phyloP scores from a whole-genome alignment of 352 stramenopile genomes.

The Peronospora destructor region DNA sequence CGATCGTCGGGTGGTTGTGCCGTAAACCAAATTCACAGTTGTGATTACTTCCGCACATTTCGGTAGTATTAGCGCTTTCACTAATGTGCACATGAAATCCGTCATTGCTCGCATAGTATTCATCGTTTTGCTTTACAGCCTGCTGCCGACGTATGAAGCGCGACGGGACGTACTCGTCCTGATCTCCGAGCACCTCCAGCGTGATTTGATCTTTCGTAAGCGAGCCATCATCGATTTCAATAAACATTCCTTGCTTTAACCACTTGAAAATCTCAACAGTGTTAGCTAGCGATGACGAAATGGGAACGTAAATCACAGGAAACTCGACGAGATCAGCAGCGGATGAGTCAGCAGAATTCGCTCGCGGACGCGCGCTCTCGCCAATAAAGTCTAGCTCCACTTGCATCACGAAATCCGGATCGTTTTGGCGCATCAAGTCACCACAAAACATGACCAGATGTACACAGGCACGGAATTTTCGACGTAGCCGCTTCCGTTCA shows the following conservation, averaged over 20 bases:
- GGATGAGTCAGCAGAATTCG: constrained; percentile 37
- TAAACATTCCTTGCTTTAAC: constrained; percentile 42
- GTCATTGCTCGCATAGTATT: constrained; percentile 15
- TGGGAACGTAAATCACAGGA: constrained; percentile 64
- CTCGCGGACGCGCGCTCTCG: constrained; percentile 27
- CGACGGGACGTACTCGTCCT: constrained; percentile 47
- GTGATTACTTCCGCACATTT: constrained; percentile 14
- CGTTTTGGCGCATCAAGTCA: constrained; percentile 44
- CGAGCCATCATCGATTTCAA: constrained; percentile 72
- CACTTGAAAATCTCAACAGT: constrained; percentile 49
- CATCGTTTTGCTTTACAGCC: constrained; percentile 1
- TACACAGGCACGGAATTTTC: constrained; percentile 55
- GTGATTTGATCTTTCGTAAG: constrained; percentile 75
- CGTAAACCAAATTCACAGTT: constrained; percentile 41
- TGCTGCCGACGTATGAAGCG: constrained; percentile 28
- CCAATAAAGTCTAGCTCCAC: constrained; percentile 19
- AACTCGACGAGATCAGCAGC: constrained; percentile 44
- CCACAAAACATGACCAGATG: constrained; percentile 44
- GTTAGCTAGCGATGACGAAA: constrained; percentile 43
- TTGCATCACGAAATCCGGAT: constrained; percentile 45
- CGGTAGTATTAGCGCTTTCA: constrained; percentile 24
- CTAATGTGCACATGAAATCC: constrained; percentile 40
- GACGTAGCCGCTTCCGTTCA: constrained; percentile 50
- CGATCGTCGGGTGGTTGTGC: constrained; percentile 40
- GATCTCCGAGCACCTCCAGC: constrained; percentile 60